These are phyloP conservation scores for Stramenopiles sp. DNA, from an alignment of 352 stramenopile genomes.

Conservation along the genomic window DNA sequence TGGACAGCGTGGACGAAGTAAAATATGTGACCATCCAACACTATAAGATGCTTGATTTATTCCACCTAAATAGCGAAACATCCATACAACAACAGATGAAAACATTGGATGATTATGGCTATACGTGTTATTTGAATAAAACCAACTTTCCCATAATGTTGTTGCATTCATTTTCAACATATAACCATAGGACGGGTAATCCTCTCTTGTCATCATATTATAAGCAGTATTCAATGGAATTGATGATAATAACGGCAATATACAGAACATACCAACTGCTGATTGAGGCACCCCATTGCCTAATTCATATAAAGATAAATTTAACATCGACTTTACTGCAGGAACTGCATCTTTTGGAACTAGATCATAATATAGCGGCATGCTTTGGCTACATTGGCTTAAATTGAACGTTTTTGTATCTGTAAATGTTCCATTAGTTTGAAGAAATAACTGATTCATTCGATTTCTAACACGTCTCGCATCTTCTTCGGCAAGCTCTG, in stretches of 20 bases:
- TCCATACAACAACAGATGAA: neutral
- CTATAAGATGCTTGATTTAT: neutral
- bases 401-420: neutral
- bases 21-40: neutral
- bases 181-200: neutral
- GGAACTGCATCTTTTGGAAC: neutral
- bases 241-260: neutral
- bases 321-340: neutral
- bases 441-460: neutral
- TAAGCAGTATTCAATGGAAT: neutral
- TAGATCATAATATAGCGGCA: neutral
- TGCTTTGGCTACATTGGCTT: neutral
- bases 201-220: neutral
- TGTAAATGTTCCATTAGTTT: neutral
- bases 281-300: neutral
- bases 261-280: neutral
- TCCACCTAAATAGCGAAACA: neutral
- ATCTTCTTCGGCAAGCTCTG: neutral
- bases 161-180: neutral
- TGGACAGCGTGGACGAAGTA: neutral
- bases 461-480: neutral
- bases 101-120: neutral
- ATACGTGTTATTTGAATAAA: neutral
- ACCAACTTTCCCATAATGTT: neutral
- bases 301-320: neutral